A percentile compares a stretch with the other conserved stretches of the same genome.
These are phyloP conservation scores for Laguncularia racemosa DNA, from an alignment of 345 rosid species.

Conservation along the genomic window DNA sequence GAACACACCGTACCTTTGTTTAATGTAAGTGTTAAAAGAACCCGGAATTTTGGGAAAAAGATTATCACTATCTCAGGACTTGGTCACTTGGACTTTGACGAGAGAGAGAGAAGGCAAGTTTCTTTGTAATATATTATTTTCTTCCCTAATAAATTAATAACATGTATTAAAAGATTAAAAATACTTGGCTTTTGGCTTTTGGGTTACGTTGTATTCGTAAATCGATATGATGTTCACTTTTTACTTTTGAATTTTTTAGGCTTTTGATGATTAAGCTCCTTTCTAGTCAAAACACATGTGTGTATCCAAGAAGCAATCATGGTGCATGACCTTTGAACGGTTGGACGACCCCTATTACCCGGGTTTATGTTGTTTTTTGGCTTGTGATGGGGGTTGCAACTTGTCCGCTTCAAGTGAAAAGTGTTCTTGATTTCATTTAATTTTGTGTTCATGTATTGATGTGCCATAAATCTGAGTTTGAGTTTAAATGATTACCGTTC, in stretches of 20 bases:
- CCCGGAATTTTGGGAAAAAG: slow-evolving; percentile 65
- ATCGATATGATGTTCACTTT: too few relatives aligned
- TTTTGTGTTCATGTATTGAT: too few relatives aligned
- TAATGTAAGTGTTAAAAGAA: slow-evolving; percentile 1
- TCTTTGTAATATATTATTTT: too few relatives aligned
- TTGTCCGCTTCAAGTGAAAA: not conserved
- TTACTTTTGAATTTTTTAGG: not conserved
- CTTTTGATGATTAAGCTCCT: slow-evolving; percentile 7
- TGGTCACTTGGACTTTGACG: slow-evolving; percentile 56
- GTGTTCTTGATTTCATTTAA: not conserved
- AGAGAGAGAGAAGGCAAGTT: slow-evolving; percentile 7
- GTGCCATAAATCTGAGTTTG: too few relatives aligned
- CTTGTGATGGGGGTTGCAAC: slow-evolving; percentile 1
- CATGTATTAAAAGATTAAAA: not conserved
- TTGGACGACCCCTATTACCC: slow-evolving; percentile 5
- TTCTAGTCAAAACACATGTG: slow-evolving; percentile 13
- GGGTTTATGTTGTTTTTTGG: slow-evolving; percentile 5
- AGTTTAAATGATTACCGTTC: too few relatives aligned
- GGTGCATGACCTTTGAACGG: too few relatives aligned
- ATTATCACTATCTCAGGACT: slow-evolving; percentile 13
- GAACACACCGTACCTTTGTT: not conserved
- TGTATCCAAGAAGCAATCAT: not conserved
- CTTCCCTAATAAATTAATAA: too few relatives aligned
- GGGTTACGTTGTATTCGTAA: not conserved
- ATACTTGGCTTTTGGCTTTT: not conserved